Evolutionary conservation across 192 early-diverging fungal species (phyloP).

Genomic region (Rhizophagus clarus): DNA sequence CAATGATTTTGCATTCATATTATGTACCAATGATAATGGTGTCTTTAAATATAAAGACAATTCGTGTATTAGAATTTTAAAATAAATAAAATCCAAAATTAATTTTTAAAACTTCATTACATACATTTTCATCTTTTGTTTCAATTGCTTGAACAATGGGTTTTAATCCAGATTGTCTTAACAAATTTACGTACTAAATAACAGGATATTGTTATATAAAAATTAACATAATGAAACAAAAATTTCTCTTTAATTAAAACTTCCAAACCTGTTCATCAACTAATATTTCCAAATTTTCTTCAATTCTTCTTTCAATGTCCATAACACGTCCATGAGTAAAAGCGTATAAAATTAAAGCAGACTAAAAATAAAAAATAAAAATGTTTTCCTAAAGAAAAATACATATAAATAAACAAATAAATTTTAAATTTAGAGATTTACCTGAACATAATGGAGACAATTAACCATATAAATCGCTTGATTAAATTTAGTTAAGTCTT

Average conservation of each 20-base stretch:
- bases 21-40: constrained; percentile 56
- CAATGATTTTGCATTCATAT: constrained; percentile 56
- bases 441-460: constrained; percentile 73
- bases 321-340: constrained; percentile 64
- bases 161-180: constrained; percentile 66
- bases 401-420: background rate
- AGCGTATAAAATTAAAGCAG: constrained; percentile 61
- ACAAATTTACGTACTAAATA: constrained; percentile 54
- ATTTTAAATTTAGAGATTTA: constrained; percentile 36
- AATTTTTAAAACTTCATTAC: background rate
- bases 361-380: constrained; percentile 41
- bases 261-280: constrained; percentile 64
- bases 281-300: constrained; percentile 62
- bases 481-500: constrained; percentile 57
- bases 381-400: background rate
- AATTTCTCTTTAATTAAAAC: background rate
- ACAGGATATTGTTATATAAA: background rate
- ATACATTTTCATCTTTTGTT: constrained; percentile 58
- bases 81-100: background rate
- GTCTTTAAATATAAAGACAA: constrained; percentile 41
- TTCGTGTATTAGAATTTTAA: constrained; percentile 26
- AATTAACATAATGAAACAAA: background rate
- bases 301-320: constrained; percentile 61
- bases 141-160: constrained; percentile 54
- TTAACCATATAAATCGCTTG: constrained; percentile 76